A percentile compares a stretch with the other conserved stretches of the same genome.
Conservation (phyloP, 306 rosid genomes). For the Astragalus membranaceus region DNA sequence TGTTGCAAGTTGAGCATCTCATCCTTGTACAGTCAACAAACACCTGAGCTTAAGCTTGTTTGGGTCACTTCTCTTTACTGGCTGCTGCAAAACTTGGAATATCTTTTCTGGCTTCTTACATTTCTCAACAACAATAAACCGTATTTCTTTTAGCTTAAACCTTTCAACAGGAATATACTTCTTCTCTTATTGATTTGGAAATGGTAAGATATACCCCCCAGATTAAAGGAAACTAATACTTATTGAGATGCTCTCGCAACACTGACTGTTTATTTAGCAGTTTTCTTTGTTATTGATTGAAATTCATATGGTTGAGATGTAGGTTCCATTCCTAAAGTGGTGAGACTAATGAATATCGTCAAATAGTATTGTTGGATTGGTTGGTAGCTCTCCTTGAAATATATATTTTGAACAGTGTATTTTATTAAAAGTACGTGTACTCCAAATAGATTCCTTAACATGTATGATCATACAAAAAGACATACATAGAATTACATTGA, state of each 20-base stretch:
- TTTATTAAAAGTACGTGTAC: background rate
- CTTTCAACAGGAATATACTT: background rate
- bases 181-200: background rate
- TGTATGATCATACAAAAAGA: background rate
- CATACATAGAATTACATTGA: no score
- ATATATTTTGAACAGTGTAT: background rate
- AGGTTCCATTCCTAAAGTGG: no score
- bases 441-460: background rate
- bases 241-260: background rate
- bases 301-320: no score
- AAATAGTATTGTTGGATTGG: no score
- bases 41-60: background rate
- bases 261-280: no score
- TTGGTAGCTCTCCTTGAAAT: no score
- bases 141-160: background rate
- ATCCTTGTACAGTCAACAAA: background rate
- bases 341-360: no score
- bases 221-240: background rate
- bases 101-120: background rate
- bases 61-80: background rate
- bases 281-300: no score
- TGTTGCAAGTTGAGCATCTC: slow-evolving; percentile 6
- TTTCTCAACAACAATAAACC: background rate
- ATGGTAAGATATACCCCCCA: background rate
- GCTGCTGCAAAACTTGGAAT: background rate